These are phyloP conservation scores for Arabis alpina DNA, from an alignment of 345 rosid genomes.

Conservation along the genomic window DNA sequence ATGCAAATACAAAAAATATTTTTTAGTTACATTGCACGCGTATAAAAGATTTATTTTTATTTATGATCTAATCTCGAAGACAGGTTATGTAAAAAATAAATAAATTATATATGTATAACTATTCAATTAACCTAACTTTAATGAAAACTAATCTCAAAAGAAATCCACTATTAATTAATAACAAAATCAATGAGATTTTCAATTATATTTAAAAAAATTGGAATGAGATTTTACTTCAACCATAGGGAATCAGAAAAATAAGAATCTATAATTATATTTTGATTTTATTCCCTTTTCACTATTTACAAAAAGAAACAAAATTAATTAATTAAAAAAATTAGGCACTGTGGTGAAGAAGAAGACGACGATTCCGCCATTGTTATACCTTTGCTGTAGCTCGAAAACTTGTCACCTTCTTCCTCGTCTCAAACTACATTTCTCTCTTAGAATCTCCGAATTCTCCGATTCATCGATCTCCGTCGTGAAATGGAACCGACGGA, in stretches of 20 bases:
- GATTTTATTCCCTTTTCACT: neutral
- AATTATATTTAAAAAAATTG: no score
- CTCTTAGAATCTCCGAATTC: neutral
- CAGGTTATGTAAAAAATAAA: no score
- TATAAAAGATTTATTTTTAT: no score
- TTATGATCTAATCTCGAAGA: no score
- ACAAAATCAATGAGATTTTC: constrained; percentile 16
- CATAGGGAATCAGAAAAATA: neutral
- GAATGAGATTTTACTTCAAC: neutral
- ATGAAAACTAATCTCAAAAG: no score
- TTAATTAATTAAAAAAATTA: neutral
- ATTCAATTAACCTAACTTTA: no score
- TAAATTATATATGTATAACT: no score
- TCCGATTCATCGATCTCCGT: constrained; percentile 13
- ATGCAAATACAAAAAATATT: no score
- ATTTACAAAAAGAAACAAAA: neutral
- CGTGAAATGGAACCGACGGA: constrained; percentile 50
- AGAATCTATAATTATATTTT: neutral
- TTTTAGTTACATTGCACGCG: no score
- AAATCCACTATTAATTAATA: neutral
- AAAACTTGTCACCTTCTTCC: neutral
- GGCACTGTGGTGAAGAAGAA: neutral
- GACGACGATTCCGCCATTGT: constrained; percentile 11
- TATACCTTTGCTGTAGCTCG: constrained; percentile 13
- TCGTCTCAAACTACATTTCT: neutral